These are phyloP conservation scores for Podaxis sp. DNA, from an alignment of 768 basidiomycete genomes.

Conservation along the genomic window DNA sequence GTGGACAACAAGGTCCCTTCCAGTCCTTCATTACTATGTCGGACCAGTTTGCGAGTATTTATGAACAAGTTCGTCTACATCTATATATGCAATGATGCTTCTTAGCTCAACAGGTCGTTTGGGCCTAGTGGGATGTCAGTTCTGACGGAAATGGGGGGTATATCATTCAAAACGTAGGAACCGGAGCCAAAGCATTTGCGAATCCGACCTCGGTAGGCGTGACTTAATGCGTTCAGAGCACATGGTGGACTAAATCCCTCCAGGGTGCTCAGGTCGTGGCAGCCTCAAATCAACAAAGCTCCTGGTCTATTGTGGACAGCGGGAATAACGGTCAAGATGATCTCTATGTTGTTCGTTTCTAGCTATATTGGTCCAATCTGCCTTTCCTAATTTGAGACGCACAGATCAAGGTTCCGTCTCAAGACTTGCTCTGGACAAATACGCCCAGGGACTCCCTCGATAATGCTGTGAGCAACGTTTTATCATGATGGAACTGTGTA, in stretches of 20 bases:
- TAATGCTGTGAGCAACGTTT: not conserved
- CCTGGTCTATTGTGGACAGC: slow-evolving; percentile 7
- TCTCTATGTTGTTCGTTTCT: not conserved
- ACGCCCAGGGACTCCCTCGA: not conserved
- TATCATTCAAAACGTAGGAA: slow-evolving; percentile 4
- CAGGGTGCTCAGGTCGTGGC: slow-evolving; percentile 2
- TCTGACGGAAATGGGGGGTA: slow-evolving; percentile 6
- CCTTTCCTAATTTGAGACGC: not conserved
- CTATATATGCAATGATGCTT: not conserved
- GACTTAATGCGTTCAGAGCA: too few relatives aligned
- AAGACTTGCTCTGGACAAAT: slow-evolving; percentile 10
- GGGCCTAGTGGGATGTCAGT: not conserved
- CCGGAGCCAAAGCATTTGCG: slow-evolving; percentile 5
- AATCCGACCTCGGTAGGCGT: not conserved
- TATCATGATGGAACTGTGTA: not conserved
- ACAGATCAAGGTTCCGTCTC: slow-evolving; percentile 7
- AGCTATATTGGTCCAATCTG: not conserved
- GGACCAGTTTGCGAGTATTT: slow-evolving; percentile 4
- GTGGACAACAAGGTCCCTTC: slow-evolving; percentile 1
- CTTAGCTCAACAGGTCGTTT: not conserved
- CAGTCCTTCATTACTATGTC: slow-evolving; percentile 5
- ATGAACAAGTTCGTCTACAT: not conserved
- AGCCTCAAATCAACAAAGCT: slow-evolving; percentile 1
- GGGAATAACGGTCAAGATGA: not conserved
- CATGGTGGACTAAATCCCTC: not conserved